Conservation (phyloP, 495 filamentous ascomycete genomes). For the Tricharina praecox region DNA sequence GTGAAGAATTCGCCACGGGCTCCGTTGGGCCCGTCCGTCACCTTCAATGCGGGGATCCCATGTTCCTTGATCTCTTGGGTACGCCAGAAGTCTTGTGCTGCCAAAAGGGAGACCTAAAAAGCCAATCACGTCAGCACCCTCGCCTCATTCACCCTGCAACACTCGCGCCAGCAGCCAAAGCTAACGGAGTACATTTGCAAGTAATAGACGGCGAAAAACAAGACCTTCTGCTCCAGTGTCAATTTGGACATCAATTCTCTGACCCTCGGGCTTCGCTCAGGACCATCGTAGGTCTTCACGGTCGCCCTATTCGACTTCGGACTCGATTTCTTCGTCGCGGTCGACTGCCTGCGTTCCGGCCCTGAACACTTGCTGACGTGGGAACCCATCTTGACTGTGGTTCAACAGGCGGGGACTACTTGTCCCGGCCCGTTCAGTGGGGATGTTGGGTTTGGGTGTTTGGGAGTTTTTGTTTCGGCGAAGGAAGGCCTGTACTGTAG, state of each 20-base stretch:
- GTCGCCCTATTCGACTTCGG: not conserved
- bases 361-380: constrained; percentile 2
- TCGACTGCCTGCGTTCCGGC: not conserved
- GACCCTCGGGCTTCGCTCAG: constrained; percentile 32
- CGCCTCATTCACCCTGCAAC: no score
- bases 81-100: constrained; percentile 64
- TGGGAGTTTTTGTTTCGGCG: no score
- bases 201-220: constrained; percentile 2
- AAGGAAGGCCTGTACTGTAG: no score
- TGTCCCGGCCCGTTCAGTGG: no score
- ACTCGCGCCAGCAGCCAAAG: no score
- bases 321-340: not conserved
- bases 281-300: constrained; percentile 26
- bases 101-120: constrained; percentile 39
- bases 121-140: no score
- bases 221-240: constrained; percentile 40
- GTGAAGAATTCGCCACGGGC: constrained; percentile 57
- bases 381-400: constrained; percentile 4
- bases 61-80: constrained; percentile 50
- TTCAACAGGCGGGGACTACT: no score
- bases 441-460: no score
- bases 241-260: constrained; percentile 28
- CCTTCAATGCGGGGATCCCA: constrained; percentile 49
- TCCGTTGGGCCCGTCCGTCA: constrained; percentile 61
- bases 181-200: no score